phyloP scores from a whole-genome alignment of 2,329 filamentous ascomycete species.

The Hymenoscyphus fructigenus region DNA sequence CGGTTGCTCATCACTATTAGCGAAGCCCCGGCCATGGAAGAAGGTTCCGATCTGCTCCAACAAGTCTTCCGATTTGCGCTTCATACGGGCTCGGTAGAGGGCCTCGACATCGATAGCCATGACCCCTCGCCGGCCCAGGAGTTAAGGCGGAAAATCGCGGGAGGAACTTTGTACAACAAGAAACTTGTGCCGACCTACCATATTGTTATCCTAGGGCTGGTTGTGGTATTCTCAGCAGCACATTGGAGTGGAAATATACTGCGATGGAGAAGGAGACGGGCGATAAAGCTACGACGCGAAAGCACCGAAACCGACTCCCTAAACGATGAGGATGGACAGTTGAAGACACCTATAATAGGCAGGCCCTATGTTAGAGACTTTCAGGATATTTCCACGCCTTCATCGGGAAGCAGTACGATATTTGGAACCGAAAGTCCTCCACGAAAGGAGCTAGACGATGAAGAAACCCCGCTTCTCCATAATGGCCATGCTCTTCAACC shows the following conservation, averaged over 20 bases:
- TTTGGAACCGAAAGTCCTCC: slow-evolving; percentile 23
- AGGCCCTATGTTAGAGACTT: slow-evolving; percentile 8
- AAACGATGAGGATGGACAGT: not conserved
- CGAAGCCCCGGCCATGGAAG: slow-evolving; percentile 20
- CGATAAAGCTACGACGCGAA: slow-evolving; percentile 8
- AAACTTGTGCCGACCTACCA: slow-evolving; percentile 32
- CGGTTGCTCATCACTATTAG: not conserved
- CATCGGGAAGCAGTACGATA: slow-evolving; percentile 29
- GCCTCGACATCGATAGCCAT: slow-evolving; percentile 13
- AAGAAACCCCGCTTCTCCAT: slow-evolving; percentile 31
- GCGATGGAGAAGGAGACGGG: slow-evolving; percentile 25
- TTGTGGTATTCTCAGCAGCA: slow-evolving; percentile 22
- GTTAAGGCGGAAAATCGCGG: slow-evolving; percentile 24
- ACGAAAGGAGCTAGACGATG: slow-evolving; percentile 15
- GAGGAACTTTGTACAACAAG: slow-evolving; percentile 26
- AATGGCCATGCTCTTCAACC: not conserved
- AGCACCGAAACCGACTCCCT: not conserved
- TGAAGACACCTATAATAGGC: not conserved
- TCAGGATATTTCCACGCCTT: slow-evolving; percentile 23
- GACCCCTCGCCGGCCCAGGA: slow-evolving; percentile 18
- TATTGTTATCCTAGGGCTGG: slow-evolving; percentile 25
- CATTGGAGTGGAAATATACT: slow-evolving; percentile 26
- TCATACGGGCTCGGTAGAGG: slow-evolving; percentile 11
- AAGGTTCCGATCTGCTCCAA: slow-evolving; percentile 24
- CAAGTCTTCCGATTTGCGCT: slow-evolving; percentile 26